A percentile compares a stretch with the other conserved stretches of the same genome.
Conservation (phyloP, 129 eudicot genomes). For the Flaveria trinervia region DNA sequence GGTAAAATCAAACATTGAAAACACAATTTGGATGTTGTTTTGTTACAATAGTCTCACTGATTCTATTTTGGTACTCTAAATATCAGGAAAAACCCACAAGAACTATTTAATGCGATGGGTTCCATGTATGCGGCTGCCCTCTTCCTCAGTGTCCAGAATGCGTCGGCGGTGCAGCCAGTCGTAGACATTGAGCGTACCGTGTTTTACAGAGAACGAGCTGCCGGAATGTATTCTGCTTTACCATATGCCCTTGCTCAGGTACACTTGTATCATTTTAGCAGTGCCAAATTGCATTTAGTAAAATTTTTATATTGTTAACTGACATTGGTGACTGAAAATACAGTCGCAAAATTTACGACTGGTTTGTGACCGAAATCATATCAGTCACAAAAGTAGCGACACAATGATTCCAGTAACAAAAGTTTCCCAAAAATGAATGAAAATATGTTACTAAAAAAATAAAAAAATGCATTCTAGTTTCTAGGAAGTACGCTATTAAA, state of each 20-base stretch:
- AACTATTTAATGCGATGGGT: conserved; percentile 48
- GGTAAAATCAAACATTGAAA: conserved; percentile 23
- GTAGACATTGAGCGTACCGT: conserved; percentile 56
- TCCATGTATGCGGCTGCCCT: conserved; percentile 46
- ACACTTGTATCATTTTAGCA: background rate
- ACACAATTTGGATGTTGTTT: background rate
- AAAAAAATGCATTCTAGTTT: too few relatives aligned
- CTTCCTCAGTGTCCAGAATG: conserved; percentile 46
- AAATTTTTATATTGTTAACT: too few relatives aligned
- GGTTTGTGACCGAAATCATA: too few relatives aligned
- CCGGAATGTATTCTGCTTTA: conserved; percentile 55
- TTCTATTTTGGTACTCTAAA: background rate
- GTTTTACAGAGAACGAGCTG: conserved; percentile 58
- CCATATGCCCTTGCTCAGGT: conserved; percentile 56
- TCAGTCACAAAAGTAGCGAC: too few relatives aligned
- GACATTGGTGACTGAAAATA: too few relatives aligned
- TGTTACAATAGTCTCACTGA: background rate
- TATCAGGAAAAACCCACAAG: conserved; percentile 32
- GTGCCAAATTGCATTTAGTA: background rate
- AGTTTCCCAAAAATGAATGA: too few relatives aligned
- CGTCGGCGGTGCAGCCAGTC: conserved; percentile 49
- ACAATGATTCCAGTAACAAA: too few relatives aligned
- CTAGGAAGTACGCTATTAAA: too few relatives aligned
- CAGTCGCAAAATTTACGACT: too few relatives aligned
- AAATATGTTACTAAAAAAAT: too few relatives aligned